Base-by-base conservation (phyloP, 768 basidiomycete genomes). In the Rhizopogon vesiculosus region DNA sequence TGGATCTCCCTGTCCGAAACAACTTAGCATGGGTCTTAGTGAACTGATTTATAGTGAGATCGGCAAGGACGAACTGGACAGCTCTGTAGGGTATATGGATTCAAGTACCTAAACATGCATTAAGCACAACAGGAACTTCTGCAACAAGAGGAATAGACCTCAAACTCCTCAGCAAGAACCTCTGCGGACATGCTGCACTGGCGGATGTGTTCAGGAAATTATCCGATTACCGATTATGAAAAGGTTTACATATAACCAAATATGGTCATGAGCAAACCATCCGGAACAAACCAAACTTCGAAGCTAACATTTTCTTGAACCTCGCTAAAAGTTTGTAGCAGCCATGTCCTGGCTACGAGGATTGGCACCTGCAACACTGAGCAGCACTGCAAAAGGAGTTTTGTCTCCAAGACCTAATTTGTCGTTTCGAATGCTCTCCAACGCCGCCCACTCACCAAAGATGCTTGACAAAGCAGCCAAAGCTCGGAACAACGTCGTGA, bases 1-100 rank as follows among this genome's bases (percentile, higher is more conserved):
- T 84, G 77, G 50, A 98, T 82, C 65, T 88, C 81, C 63, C 78
- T 83, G 67, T 93, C 88, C 62, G 91, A 92, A 66, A 89, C 67
- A 79, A 89, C 96, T 98, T 89, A 63, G 56, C 63, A 72, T 66
- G 72, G 71, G 72, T 69, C 74, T 84, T 73, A 86, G 81, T 70
- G 61, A 65, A 66, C 54, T 55, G 58, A 66, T 65, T 61, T 50
- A 59, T 61, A 62, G 60, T 62, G 61, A 67, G 59, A 57, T 64
- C 66, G 64, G 66, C 64, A 61, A 64, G 62, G 60, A 89, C 93
- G 67, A 76, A 97, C 95, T 89, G 65, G 87, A 81, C 56, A 97
- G 76, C 71, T 98, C 96, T 61, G 91, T 87, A 5, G 96, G 93
- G 70, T 96, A 98, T 69, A 98, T 98, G 3, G 93, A 87, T 74